Evolutionary conservation across 257 asterid species (phyloP), one percentile per base, ranked within the genome.

Genomic region (Thymus quinquecostatus): DNA sequence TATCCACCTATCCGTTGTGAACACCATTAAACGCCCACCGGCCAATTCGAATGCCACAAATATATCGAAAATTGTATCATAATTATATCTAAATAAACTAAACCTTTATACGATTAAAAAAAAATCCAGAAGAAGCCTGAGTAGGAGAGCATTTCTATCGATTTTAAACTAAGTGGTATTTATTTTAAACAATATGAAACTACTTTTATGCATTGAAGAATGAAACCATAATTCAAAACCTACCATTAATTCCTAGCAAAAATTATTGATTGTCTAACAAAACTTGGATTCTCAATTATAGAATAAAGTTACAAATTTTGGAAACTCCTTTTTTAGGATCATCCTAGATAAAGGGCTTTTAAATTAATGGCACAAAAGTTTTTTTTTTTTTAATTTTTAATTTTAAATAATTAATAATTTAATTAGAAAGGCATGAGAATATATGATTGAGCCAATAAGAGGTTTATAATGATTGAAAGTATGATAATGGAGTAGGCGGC

Each of bases 401-500:
- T 38, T 38, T 9, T 8, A 32, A 29, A 29, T 38, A 69, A 49
- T 66, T 38, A 11, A 47, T 34, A 14, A 21, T 14, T n/a, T 36
- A 53, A 38, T 49, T 62, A 28, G 8, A 10, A 68, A 56, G 53
- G 53, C 6, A 55, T 63, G 36, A 59, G 69, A 76, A 64, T 36
- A 64, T 14, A 44, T 68, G 75, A 50, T 28, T 40, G 47, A 27
- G 55, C 74, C 12, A 44, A 44, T 7, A 60, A 43, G 5, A 12
- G 28, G 32, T 3, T 14, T 48, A 64, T 64, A 34, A 68, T 58
- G 61, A 63, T 63, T 57, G 59, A 57, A 32, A 62, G 47, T 60
- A 38, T 64, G 71, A 70, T 79, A 11, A 66, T 79, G 83, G 83
- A 79, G 71, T 45, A 74, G 83, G 83, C 83, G 78, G 78, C 78